These are phyloP conservation scores for Aspergillus sp. DNA, from an alignment of 2,329 filamentous ascomycete genomes.

Conservation along the genomic window DNA sequence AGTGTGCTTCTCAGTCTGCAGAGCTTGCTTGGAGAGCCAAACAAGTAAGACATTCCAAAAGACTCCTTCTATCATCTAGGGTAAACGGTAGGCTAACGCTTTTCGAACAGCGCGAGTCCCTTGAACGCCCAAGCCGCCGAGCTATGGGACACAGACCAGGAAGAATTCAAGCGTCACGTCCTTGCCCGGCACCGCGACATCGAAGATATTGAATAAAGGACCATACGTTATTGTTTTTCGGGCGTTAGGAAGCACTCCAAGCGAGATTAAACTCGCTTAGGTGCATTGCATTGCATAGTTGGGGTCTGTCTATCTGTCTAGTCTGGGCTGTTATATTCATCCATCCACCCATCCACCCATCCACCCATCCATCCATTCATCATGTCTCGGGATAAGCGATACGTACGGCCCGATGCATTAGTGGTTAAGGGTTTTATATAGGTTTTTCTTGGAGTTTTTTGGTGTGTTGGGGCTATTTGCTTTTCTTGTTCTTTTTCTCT, in stretches of 20 bases:
- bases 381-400: too few species aligned
- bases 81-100: slow-evolving; percentile 6
- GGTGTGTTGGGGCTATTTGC: too few species aligned
- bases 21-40: slow-evolving; percentile 92
- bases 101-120: slow-evolving; percentile 70
- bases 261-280: neutral
- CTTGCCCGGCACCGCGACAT: slow-evolving; percentile 62
- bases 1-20: slow-evolving; percentile 91
- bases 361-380: too few species aligned
- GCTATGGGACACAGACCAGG: slow-evolving; percentile 86
- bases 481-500: too few species aligned
- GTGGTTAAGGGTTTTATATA: too few species aligned
- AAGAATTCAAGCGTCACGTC: slow-evolving; percentile 80
- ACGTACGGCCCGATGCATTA: too few species aligned
- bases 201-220: slow-evolving; percentile 43
- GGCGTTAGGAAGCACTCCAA: slow-evolving; percentile 1
- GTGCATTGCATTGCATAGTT: slow-evolving; percentile 4
- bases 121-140: slow-evolving; percentile 95
- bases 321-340: neutral
- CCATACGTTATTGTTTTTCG: neutral
- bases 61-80: neutral
- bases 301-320: neutral
- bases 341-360: too few species aligned
- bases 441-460: too few species aligned
- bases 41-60: slow-evolving; percentile 69